These are phyloP conservation scores for Xerocomellus amylosporus DNA, from an alignment of 768 basidiomycete species.

Conservation along the genomic window DNA sequence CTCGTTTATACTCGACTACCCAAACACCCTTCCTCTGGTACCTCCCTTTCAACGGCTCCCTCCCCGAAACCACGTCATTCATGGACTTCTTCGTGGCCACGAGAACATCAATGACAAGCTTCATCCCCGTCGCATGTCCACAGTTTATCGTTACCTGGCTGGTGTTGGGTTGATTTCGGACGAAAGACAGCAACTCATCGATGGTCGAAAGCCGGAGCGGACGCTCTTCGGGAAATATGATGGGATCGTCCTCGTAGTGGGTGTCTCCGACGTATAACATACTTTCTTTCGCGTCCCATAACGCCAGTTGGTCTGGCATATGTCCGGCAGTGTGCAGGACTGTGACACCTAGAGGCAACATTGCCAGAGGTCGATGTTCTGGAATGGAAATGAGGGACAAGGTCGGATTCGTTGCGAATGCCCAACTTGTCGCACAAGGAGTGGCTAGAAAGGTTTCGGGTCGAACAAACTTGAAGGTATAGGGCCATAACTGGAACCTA, in stretches of 20 bases:
- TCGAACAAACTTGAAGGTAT: slow-evolving; percentile 44
- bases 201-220: slow-evolving; percentile 52
- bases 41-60: slow-evolving; percentile 35
- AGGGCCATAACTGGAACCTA: slow-evolving; percentile 48
- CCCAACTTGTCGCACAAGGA: slow-evolving; percentile 45
- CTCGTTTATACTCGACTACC: slow-evolving; percentile 45
- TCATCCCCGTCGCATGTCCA: slow-evolving; percentile 46
- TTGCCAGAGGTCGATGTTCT: slow-evolving; percentile 24
- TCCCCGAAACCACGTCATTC: slow-evolving; percentile 44
- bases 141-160: slow-evolving; percentile 43
- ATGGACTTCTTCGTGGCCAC: slow-evolving; percentile 43
- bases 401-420: slow-evolving; percentile 40
- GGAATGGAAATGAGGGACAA: slow-evolving; percentile 42
- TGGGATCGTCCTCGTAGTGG: slow-evolving; percentile 52
- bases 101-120: slow-evolving; percentile 47
- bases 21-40: slow-evolving; percentile 36
- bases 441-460: slow-evolving; percentile 41
- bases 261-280: slow-evolving; percentile 60
- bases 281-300: slow-evolving; percentile 47
- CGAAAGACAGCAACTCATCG: slow-evolving; percentile 42
- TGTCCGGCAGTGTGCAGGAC: slow-evolving; percentile 58
- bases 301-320: slow-evolving; percentile 55
- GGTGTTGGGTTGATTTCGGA: slow-evolving; percentile 27
- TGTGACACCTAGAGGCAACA: slow-evolving; percentile 35
- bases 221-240: slow-evolving; percentile 54